Conservation (phyloP, 1,284 basidiomycete genomes). For the Veloporphyrellus conicus region DNA sequence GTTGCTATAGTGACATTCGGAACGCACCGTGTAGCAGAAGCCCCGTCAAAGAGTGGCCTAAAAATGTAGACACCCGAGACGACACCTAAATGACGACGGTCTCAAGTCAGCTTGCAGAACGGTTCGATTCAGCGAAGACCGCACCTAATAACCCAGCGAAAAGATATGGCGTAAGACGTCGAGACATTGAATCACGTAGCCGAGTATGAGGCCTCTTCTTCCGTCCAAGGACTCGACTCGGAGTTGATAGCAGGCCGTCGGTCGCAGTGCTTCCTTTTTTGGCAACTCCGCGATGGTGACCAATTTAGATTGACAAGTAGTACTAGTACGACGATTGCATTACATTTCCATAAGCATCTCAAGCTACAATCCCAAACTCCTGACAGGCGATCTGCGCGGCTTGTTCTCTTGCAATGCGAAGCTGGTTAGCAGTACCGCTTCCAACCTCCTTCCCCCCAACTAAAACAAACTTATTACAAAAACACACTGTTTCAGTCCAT, state of each 20-base stretch:
- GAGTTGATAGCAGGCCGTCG: too few species aligned
- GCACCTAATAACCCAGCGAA: conserved; percentile 31
- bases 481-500: not conserved
- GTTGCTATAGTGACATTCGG: not conserved
- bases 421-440: conserved; percentile 38
- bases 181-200: conserved; percentile 18
- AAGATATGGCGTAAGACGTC: conserved; percentile 27
- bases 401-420: conserved; percentile 43
- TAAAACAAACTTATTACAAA: conserved; percentile 23
- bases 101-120: conserved; percentile 6
- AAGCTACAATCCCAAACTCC: conserved; percentile 22
- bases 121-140: not conserved
- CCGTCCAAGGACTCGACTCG: not conserved
- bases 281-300: conserved; percentile 35
- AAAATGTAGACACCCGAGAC: conserved; percentile 63
- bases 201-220: conserved; percentile 24
- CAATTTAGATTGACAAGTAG: not conserved
- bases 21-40: conserved; percentile 14
- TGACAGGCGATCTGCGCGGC: conserved; percentile 49
- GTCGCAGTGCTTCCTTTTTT: conserved; percentile 12
- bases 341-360: not conserved
- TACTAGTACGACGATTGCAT: not conserved
- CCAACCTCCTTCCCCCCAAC: conserved; percentile 49
- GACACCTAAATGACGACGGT: conserved; percentile 40
- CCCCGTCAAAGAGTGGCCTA: conserved; percentile 38